Evolutionary conservation across 2,329 filamentous ascomycete species (phyloP).

Genomic region (Trichoderma guizhouense): DNA sequence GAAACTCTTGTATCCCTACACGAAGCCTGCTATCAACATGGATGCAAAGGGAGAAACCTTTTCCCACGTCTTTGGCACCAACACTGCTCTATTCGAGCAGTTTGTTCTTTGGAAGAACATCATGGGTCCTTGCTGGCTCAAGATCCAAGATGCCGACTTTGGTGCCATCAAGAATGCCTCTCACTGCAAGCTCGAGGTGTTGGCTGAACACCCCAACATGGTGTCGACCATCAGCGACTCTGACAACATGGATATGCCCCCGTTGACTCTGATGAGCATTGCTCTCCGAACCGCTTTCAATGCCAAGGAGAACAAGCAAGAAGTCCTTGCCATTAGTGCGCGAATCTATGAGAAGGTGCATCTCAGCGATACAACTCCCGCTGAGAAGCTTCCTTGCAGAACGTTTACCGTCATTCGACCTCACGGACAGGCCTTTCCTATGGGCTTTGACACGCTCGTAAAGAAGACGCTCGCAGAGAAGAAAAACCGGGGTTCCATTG

Average conservation of each 20-base stretch:
- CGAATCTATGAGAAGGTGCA: conserved; percentile 89
- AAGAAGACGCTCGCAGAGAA: conserved; percentile 53
- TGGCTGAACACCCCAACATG: conserved; percentile 72
- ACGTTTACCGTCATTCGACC: conserved; percentile 92
- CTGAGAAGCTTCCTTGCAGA: conserved; percentile 82
- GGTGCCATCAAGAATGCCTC: conserved; percentile 84
- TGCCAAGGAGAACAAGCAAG: conserved; percentile 89
- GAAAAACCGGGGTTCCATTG: conserved; percentile 72
- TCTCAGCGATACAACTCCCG: conserved; percentile 80
- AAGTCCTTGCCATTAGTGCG: conserved; percentile 87
- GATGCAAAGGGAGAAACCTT: conserved; percentile 80
- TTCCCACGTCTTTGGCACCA: conserved; percentile 89
- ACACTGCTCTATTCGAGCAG: conserved; percentile 92
- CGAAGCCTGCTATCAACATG: conserved; percentile 70
- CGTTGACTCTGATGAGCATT: conserved; percentile 93
- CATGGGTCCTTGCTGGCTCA: conserved; percentile 98
- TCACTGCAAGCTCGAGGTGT: conserved; percentile 92
- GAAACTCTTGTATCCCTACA: conserved; percentile 94
- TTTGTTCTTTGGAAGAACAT: conserved; percentile 99
- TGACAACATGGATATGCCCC: conserved; percentile 78
- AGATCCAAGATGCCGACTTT: conserved; percentile 83
- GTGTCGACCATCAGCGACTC: conserved; percentile 71
- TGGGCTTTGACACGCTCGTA: conserved; percentile 78
- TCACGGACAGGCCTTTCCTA: conserved; percentile 69
- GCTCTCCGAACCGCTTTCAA: conserved; percentile 86